Evolutionary conservation across 2,329 filamentous ascomycete genomes (phyloP).

Genomic region (Fusarium sulawesiense): DNA sequence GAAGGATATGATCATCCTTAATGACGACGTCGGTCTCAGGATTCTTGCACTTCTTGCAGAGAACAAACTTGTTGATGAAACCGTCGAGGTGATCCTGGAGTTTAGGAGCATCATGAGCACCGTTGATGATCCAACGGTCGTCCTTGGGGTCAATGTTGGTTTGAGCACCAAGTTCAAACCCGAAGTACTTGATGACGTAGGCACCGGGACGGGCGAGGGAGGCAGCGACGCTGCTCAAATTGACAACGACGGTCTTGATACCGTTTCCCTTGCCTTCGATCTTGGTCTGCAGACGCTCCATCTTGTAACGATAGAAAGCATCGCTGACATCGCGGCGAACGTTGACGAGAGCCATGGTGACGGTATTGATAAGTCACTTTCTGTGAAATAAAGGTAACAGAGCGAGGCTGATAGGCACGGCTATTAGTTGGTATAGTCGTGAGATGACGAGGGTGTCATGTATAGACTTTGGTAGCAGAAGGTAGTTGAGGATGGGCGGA

Average conservation of each 20-base stretch:
- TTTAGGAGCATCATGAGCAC: slow-evolving; percentile 93
- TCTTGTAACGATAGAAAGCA: slow-evolving; percentile 99
- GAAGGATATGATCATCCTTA: slow-evolving; percentile 90
- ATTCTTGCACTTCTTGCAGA: slow-evolving; percentile 99
- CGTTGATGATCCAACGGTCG: slow-evolving; percentile 99
- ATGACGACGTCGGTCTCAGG: slow-evolving; percentile 96
- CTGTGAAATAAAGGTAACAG: slow-evolving; percentile 32
- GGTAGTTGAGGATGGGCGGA: slow-evolving; percentile 53
- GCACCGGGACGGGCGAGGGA: slow-evolving; percentile 91
- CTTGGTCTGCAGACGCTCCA: slow-evolving; percentile 98
- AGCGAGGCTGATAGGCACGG: slow-evolving; percentile 29
- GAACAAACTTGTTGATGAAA: slow-evolving; percentile 98
- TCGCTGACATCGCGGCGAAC: slow-evolving; percentile 98
- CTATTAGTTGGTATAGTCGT: slow-evolving; percentile 35
- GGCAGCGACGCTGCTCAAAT: slow-evolving; percentile 91
- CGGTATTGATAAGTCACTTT: slow-evolving; percentile 52
- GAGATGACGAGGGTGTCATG: slow-evolving; percentile 54
- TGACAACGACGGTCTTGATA: slow-evolving; percentile 98
- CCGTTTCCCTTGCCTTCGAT: slow-evolving; percentile 99
- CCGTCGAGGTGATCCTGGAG: slow-evolving; percentile 98
- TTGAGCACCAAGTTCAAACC: slow-evolving; percentile 97
- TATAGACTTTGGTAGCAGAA: slow-evolving; percentile 50
- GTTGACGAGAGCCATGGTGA: slow-evolving; percentile 96
- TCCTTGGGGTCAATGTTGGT: slow-evolving; percentile 97
- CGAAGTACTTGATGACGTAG: slow-evolving; percentile 99